Evolutionary conservation across 306 rosid species (phyloP).

Genomic region (Cucurbita argyrosperma): DNA sequence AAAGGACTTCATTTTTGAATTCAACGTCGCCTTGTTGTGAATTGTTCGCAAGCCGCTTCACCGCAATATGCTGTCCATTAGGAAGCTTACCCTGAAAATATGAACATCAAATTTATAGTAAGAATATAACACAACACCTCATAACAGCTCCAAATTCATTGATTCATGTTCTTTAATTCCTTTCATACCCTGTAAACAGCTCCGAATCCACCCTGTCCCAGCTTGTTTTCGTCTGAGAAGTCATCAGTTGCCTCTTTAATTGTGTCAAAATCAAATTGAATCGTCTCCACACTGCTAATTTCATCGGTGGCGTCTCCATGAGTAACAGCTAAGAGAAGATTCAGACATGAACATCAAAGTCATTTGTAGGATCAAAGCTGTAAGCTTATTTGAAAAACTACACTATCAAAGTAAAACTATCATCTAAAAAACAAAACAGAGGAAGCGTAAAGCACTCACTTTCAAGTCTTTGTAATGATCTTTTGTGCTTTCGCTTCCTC

Average conservation of each 20-base stretch:
- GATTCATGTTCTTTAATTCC: no score
- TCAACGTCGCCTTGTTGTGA: neutral
- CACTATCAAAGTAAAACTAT: neutral
- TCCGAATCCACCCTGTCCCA: neutral
- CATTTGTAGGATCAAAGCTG: neutral
- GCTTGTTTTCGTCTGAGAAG: neutral
- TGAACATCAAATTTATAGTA: neutral
- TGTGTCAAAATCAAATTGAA: neutral
- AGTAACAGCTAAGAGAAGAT: neutral
- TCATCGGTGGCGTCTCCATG: neutral
- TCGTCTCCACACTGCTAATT: neutral
- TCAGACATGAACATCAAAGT: neutral
- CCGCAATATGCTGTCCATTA: neutral
- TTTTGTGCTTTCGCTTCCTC: neutral
- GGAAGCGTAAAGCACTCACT: neutral
- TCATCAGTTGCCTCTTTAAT: neutral
- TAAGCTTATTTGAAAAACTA: no score
- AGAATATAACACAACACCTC: neutral
- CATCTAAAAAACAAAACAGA: neutral
- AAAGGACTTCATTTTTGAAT: slow-evolving; percentile 1
- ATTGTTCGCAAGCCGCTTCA: neutral
- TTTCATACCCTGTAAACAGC: neutral
- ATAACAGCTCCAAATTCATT: no score
- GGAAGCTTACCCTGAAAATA: neutral
- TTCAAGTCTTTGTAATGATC: neutral